Evolutionary conservation across 2,329 filamentous ascomycete species (phyloP).

Genomic region (Falciphora oryzae): DNA sequence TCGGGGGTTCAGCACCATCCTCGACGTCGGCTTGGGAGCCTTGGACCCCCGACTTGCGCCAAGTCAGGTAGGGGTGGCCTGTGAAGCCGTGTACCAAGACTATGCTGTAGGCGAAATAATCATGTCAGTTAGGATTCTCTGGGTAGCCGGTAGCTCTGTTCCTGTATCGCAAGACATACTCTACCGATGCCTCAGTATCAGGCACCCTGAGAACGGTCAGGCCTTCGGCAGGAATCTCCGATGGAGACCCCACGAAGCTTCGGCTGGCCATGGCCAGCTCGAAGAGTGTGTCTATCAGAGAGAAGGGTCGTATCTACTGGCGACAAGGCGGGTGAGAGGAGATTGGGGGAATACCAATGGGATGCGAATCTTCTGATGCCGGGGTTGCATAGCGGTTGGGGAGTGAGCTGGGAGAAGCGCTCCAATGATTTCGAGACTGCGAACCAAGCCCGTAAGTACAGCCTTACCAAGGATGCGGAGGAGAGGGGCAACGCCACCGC

Average conservation of each 20-base stretch:
- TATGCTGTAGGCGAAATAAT: background rate
- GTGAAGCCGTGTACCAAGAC: constrained; percentile 2
- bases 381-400: too few relatives aligned
- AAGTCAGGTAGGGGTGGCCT: background rate
- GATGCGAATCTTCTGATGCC: too few relatives aligned
- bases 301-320: too few relatives aligned
- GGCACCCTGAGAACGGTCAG: background rate
- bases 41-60: background rate
- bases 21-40: background rate
- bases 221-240: background rate
- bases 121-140: background rate
- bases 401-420: too few relatives aligned
- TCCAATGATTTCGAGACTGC: too few relatives aligned
- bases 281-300: too few relatives aligned
- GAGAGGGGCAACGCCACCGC: too few relatives aligned
- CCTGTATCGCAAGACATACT: background rate
- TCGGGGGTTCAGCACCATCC: background rate
- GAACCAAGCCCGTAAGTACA: too few relatives aligned
- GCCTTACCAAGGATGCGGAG: too few relatives aligned
- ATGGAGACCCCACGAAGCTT: background rate
- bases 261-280: constrained; percentile 2
- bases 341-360: too few relatives aligned
- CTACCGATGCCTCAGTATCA: background rate
- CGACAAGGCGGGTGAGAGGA: too few relatives aligned
- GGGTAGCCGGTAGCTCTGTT: background rate